A percentile compares a stretch with the other conserved stretches of the same genome.
Conservation (phyloP, 2,329 filamentous ascomycete genomes). For the Penicillium brasilianum region DNA sequence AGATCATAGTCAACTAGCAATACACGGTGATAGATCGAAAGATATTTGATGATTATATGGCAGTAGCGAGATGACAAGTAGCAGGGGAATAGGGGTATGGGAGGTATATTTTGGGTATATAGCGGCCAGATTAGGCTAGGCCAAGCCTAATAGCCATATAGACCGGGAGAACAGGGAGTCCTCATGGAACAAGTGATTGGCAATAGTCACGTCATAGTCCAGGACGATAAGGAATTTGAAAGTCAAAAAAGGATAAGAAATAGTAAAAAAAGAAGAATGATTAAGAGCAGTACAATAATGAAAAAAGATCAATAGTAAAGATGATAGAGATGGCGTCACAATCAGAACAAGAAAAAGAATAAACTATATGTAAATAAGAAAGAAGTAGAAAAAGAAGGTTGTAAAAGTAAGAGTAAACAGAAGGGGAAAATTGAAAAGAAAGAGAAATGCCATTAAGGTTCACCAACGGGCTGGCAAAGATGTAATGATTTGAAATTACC, state of each 20-base stretch:
- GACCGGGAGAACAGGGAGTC: background rate
- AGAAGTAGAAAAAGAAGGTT: slow-evolving; percentile 27
- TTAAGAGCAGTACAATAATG: slow-evolving; percentile 42
- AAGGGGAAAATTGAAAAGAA: background rate
- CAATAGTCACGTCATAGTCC: background rate
- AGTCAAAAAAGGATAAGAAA: slow-evolving; percentile 30
- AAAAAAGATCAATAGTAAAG: slow-evolving; percentile 19
- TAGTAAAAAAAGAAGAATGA: slow-evolving; percentile 26
- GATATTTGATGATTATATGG: slow-evolving; percentile 28
- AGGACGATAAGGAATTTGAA: slow-evolving; percentile 26
- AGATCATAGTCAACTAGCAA: slow-evolving; percentile 48
- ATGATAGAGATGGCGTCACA: slow-evolving; percentile 7
- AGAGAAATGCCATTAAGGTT: slow-evolving; percentile 25
- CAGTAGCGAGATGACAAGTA: slow-evolving; percentile 36
- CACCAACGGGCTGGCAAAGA: slow-evolving; percentile 15
- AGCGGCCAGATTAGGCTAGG: slow-evolving; percentile 21
- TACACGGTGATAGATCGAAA: slow-evolving; percentile 42
- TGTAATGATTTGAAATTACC: slow-evolving; percentile 24
- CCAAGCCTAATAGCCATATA: background rate
- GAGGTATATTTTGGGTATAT: slow-evolving; percentile 30
- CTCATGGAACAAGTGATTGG: background rate
- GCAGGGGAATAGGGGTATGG: slow-evolving; percentile 18
- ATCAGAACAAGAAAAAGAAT: slow-evolving; percentile 5
- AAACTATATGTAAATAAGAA: slow-evolving; percentile 16
- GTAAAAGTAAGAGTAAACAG: background rate